These are phyloP conservation scores for Boletus sensibilis DNA, from an alignment of 768 basidiomycete species.

Conservation along the genomic window DNA sequence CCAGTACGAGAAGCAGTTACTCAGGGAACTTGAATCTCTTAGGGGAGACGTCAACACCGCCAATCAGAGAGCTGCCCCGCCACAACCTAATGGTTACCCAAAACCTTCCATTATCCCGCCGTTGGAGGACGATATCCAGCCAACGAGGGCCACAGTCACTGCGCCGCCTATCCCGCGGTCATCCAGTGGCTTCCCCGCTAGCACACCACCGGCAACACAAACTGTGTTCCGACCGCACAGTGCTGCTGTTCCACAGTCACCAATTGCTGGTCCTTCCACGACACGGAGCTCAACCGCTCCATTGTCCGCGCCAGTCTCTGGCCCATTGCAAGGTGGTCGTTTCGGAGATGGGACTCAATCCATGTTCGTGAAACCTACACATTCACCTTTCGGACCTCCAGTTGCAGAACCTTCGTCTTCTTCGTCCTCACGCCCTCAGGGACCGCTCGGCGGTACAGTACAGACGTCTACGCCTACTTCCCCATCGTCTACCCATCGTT, in stretches of 20 bases:
- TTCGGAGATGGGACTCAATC: slow-evolving; percentile 77
- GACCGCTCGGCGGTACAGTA: slow-evolving; percentile 12
- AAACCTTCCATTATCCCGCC: slow-evolving; percentile 62
- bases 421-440: slow-evolving; percentile 31
- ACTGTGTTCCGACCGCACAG: slow-evolving; percentile 29
- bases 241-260: slow-evolving; percentile 44
- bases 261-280: slow-evolving; percentile 56
- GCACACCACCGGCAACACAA: slow-evolving; percentile 18
- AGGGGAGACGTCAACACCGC: slow-evolving; percentile 71
- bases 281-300: slow-evolving; percentile 18
- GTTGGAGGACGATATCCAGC: slow-evolving; percentile 57
- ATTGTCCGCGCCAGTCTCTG: slow-evolving; percentile 35
- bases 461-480: slow-evolving; percentile 9
- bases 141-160: slow-evolving; percentile 21
- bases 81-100: slow-evolving; percentile 49
- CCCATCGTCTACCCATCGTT: slow-evolving; percentile 14
- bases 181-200: slow-evolving; percentile 20
- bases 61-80: slow-evolving; percentile 53
- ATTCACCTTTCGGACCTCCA: slow-evolving; percentile 38
- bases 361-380: slow-evolving; percentile 64
- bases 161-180: slow-evolving; percentile 23
- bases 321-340: slow-evolving; percentile 60
- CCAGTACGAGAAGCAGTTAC: slow-evolving; percentile 85
- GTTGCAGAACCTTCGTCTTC: slow-evolving; percentile 37
- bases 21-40: slow-evolving; percentile 86